Evolutionary conservation across 2,329 filamentous ascomycete genomes (phyloP).

Genomic region (Alternaria alternata): DNA sequence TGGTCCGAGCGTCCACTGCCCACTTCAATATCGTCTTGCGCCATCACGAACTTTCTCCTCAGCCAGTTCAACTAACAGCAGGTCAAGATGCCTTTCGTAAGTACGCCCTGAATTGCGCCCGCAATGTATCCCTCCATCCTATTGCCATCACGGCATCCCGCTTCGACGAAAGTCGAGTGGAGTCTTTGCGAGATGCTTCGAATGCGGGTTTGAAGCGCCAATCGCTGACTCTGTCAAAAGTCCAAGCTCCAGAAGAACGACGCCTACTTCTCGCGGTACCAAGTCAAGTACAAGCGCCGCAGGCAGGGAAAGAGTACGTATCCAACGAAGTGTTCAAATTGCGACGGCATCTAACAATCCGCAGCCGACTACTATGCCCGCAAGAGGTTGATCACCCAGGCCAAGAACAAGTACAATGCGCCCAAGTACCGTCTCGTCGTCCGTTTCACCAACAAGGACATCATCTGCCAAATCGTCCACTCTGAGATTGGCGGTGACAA

Average conservation of each 20-base stretch:
- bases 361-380: slow-evolving; percentile 98
- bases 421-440: slow-evolving; percentile 99
- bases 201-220: slow-evolving; percentile 87
- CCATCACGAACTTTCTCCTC: slow-evolving; percentile 33
- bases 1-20: slow-evolving; percentile 19
- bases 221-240: slow-evolving; percentile 98
- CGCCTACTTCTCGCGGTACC: slow-evolving; percentile 99
- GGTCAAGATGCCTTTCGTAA: slow-evolving; percentile 60
- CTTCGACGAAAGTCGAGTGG: slow-evolving; percentile 41
- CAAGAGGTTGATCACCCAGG: slow-evolving; percentile 99
- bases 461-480: slow-evolving; percentile 96
- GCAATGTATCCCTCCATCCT: slow-evolving; percentile 13
- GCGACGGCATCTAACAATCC: slow-evolving; percentile 62
- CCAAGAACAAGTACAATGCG: slow-evolving; percentile 99
- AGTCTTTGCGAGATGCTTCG: slow-evolving; percentile 91
- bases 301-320: slow-evolving; percentile 96
- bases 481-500: slow-evolving; percentile 98
- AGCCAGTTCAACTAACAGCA: slow-evolving; percentile 41
- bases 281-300: slow-evolving; percentile 99
- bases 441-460: slow-evolving; percentile 99
- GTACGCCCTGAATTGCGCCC: slow-evolving; percentile 40
- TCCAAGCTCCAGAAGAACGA: slow-evolving; percentile 97
- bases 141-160: slow-evolving; percentile 35
- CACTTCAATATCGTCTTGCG: slow-evolving; percentile 20
- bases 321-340: neutral